Conservation (phyloP, 371 early-diverging fungal species). For the Gilbertella persicaria region DNA sequence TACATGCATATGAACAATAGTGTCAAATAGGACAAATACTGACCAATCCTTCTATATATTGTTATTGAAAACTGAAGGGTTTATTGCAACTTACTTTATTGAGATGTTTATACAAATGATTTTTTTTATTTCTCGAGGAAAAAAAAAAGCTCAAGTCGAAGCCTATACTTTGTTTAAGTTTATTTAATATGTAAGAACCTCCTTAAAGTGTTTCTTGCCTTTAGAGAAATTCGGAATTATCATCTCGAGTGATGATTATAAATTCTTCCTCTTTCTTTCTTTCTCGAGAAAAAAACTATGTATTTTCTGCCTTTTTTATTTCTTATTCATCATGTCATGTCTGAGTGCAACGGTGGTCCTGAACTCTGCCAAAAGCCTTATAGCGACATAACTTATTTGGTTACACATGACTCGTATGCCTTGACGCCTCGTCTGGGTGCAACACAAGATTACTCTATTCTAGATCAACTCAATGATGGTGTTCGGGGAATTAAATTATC, state of each 20-base stretch:
- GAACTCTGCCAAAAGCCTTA: slow-evolving; percentile 59
- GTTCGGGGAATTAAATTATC: slow-evolving; percentile 75
- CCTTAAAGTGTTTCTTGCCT: too few relatives aligned
- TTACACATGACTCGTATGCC: slow-evolving; percentile 79
- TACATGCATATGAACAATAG: too few relatives aligned
- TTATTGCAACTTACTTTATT: too few relatives aligned
- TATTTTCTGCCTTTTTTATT: not conserved
- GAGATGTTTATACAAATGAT: too few relatives aligned
- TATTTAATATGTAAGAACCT: too few relatives aligned
- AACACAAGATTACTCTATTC: slow-evolving; percentile 62
- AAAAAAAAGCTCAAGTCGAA: too few relatives aligned
- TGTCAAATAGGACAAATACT: too few relatives aligned
- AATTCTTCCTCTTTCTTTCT: not conserved
- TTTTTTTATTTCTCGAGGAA: too few relatives aligned
- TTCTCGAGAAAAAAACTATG: not conserved
- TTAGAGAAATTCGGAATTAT: too few relatives aligned
- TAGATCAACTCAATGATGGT: slow-evolving; percentile 67
- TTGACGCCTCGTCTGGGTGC: slow-evolving; percentile 48
- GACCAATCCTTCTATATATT: too few relatives aligned
- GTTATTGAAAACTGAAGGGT: too few relatives aligned
- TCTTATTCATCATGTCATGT: not conserved
- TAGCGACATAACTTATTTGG: slow-evolving; percentile 57
- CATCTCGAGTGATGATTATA: not conserved
- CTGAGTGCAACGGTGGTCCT: slow-evolving; percentile 69
- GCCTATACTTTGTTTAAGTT: too few relatives aligned